Conservation (phyloP, 2,329 filamentous ascomycete genomes). For the Nigrospora osmanthi region DNA sequence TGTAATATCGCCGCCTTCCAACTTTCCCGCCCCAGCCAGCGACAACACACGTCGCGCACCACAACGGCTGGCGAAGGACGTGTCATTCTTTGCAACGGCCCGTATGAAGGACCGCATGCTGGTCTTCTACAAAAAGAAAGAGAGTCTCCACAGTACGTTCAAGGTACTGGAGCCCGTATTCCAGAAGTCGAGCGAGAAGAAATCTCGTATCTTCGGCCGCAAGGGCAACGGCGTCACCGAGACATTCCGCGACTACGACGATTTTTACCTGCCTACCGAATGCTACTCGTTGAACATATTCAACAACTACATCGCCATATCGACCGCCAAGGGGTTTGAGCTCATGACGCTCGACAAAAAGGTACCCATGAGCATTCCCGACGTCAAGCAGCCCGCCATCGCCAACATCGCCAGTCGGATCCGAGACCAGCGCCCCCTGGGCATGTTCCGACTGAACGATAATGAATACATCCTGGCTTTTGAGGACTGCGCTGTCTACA, state of each 20-base stretch:
- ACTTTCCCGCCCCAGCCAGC: slow-evolving; percentile 51
- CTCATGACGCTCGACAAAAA: slow-evolving; percentile 97
- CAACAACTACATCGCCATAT: slow-evolving; percentile 86
- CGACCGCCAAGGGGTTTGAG: slow-evolving; percentile 87
- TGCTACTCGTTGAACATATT: slow-evolving; percentile 95
- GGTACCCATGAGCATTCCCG: slow-evolving; percentile 86
- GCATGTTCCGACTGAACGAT: slow-evolving; percentile 93
- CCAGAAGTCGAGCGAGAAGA: slow-evolving; percentile 84
- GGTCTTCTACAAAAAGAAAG: slow-evolving; percentile 95
- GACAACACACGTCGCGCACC: slow-evolving; percentile 80
- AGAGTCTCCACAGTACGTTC: slow-evolving; percentile 87
- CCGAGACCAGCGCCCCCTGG: slow-evolving; percentile 73
- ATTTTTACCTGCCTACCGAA: slow-evolving; percentile 95
- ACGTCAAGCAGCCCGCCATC: slow-evolving; percentile 70
- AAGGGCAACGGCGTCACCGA: slow-evolving; percentile 69
- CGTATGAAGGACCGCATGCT: slow-evolving; percentile 95
- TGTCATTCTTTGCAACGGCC: slow-evolving; percentile 92
- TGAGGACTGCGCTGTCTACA: slow-evolving; percentile 92
- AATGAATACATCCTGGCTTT: slow-evolving; percentile 91
- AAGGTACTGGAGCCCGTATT: slow-evolving; percentile 94
- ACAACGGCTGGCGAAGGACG: slow-evolving; percentile 85
- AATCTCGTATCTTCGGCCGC: slow-evolving; percentile 56
- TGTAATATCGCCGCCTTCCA: slow-evolving; percentile 60
- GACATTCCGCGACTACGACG: slow-evolving; percentile 96
- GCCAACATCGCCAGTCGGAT: slow-evolving; percentile 81